Conservation (phyloP, 2,329 filamentous ascomycete genomes). For the Cladosporium sp. region DNA sequence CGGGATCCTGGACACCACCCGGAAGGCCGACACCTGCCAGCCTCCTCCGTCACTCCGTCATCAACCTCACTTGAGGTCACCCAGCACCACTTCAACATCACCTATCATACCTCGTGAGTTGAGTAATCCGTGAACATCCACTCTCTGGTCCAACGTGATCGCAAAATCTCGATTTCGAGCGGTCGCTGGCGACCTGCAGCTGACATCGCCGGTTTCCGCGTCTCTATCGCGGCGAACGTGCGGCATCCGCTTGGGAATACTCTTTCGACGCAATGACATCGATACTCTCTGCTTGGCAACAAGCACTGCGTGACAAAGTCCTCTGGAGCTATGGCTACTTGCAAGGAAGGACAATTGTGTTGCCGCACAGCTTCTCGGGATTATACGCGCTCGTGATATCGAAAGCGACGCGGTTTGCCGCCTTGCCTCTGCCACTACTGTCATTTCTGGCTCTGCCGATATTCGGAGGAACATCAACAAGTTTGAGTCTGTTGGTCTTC, state of each 20-base stretch:
- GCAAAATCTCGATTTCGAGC: no score
- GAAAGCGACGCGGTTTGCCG: constrained; percentile 26
- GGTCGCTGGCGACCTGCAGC: no score
- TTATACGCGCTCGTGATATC: constrained; percentile 24
- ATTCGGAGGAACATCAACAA: constrained; percentile 71
- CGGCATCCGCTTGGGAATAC: no score
- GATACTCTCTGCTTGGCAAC: constrained; percentile 15
- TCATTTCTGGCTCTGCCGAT: constrained; percentile 69
- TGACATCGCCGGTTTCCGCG: no score
- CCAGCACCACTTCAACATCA: no score
- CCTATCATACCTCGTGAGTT: no score
- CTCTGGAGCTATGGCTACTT: constrained; percentile 29
- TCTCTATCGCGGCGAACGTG: no score
- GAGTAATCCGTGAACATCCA: neutral
- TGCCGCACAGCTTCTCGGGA: constrained; percentile 22
- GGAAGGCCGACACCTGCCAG: no score
- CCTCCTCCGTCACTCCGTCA: no score
- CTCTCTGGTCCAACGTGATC: no score
- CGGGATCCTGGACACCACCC: no score
- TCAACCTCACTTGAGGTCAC: no score
- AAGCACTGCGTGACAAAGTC: constrained; percentile 24
- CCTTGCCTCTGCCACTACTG: constrained; percentile 39
- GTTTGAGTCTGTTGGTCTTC: constrained; percentile 81
- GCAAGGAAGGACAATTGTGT: constrained; percentile 24
- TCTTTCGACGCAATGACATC: constrained; percentile 1